phyloP scores from a whole-genome alignment of 78 protist species.

The Tieghemostelium lacteum region DNA sequence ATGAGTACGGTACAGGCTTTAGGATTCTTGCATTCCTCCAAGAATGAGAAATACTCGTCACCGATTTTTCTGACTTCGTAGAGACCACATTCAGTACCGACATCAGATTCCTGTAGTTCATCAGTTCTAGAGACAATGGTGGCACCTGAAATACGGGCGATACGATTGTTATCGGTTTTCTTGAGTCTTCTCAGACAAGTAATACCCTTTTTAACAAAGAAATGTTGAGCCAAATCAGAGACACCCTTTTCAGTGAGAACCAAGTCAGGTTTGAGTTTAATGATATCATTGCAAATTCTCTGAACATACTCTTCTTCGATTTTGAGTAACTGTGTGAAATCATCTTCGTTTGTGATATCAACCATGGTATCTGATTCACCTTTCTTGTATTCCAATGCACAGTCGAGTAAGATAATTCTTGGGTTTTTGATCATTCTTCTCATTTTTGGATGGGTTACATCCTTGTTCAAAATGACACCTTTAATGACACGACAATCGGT shows the following conservation, averaged over 20 bases:
- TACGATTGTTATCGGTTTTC: conserved; percentile 99
- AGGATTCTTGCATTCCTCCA: conserved; percentile 97
- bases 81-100: conserved; percentile 97
- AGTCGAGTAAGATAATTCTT: conserved; percentile 97
- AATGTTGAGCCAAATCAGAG: conserved; percentile 97
- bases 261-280: conserved; percentile 97
- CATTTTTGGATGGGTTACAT: conserved; percentile 98
- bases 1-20: conserved; percentile 99
- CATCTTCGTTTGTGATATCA: conserved; percentile 93
- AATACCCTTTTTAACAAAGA: conserved; percentile 92
- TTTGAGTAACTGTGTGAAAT: conserved; percentile 87
- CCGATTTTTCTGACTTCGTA: conserved; percentile 97
- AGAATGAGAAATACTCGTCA: conserved; percentile 99
- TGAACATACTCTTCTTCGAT: conserved; percentile 97
- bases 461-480: conserved; percentile 99
- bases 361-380: conserved; percentile 97
- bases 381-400: conserved; percentile 99
- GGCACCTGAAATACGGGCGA: conserved; percentile 99
- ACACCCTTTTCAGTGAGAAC: conserved; percentile 99
- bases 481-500: conserved; percentile 93
- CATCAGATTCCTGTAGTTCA: conserved; percentile 95
- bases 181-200: conserved; percentile 97
- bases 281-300: conserved; percentile 90
- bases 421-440: conserved; percentile 97
- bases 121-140: conserved; percentile 96